These are phyloP conservation scores for Collybia nuda DNA, from an alignment of 768 basidiomycete species.

Conservation along the genomic window DNA sequence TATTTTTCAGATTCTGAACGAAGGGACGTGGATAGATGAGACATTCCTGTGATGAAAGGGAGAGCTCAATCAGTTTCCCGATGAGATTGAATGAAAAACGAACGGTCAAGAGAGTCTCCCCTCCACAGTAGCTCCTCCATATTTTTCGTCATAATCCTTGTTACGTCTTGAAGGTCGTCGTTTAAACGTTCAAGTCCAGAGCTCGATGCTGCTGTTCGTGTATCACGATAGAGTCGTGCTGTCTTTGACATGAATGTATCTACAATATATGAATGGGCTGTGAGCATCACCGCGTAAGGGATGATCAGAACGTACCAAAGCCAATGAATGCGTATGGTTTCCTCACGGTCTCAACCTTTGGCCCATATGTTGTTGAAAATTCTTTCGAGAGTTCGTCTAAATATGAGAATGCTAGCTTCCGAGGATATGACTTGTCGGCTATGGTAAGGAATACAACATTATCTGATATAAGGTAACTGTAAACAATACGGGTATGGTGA, in stretches of 20 bases:
- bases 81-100: constrained; percentile 25
- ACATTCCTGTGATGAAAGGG: constrained; percentile 71
- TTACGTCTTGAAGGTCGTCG: constrained; percentile 96
- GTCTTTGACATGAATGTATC: constrained; percentile 99
- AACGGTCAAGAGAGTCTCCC: constrained; percentile 95
- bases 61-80: neutral
- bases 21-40: constrained; percentile 90
- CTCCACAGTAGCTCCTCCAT: constrained; percentile 99
- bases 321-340: constrained; percentile 99
- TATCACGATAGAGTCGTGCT: constrained; percentile 91
- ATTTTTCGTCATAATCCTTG: constrained; percentile 99
- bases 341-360: constrained; percentile 87
- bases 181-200: constrained; percentile 85
- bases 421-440: constrained; percentile 94
- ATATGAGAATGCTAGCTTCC: constrained; percentile 97
- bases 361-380: constrained; percentile 88
- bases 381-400: constrained; percentile 97
- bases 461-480: constrained; percentile 90
- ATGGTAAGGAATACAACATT: constrained; percentile 96
- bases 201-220: constrained; percentile 75
- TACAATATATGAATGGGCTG: constrained; percentile 30
- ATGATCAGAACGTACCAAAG: constrained; percentile 68
- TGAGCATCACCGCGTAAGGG: neutral
- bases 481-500: constrained; percentile 7
- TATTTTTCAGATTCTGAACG: constrained; percentile 98